Base-by-base conservation (phyloP, 306 rosid genomes). In the Mimosa bimucronata region DNA sequence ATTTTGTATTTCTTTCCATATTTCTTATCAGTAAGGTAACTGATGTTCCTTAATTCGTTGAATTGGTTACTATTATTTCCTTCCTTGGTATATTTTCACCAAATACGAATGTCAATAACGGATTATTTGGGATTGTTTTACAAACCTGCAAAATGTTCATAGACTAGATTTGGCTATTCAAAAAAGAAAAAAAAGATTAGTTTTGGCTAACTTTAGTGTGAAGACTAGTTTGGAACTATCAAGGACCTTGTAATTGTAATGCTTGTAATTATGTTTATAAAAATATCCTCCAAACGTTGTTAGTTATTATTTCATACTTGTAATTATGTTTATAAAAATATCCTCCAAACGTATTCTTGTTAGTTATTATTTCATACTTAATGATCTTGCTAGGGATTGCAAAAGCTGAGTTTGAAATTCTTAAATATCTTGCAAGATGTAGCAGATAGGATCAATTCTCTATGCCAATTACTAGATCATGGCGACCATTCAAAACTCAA, bases 401-500 rank as follows among this genome's bases (percentile, higher is more conserved):
- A 3, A 28, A 19, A 37, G 18, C 66, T 77, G 74, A 66, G 14
- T 8, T 50, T 50, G 30, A 50, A n/a, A 16, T 50, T 53, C 31
- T 38, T 69, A 28, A 9, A 66, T 72, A n/a, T 46, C 38, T 74
- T 73, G 76, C 82, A 79, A 83, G 81, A 79, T 69, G 52, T 79
- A 48, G 83, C 83, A 61, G 41, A 75, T 40, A 79, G 62, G 78
- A 83, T 83, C 13, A 66, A 74, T 71, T 77, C 81, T 15, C 61
- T 80, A 19, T 29, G 57, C 65, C 81, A 80, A 52, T 52, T 19
- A 11, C 37, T 80, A 64, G 23, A 31, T 28, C 16, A 15, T 0
- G 79, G 82, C 7, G 84, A 84, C 72, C 77, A 71, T 46, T 80
- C 87, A 31, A 84, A 79, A 84, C 87, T 80, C 42, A 21, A 42